Percentiles rank a stretch among this genome's conserved stretches.
These are phyloP conservation scores for Eleusine coracana DNA, from an alignment of 176 grass and related monocot genomes.

Conservation along the genomic window DNA sequence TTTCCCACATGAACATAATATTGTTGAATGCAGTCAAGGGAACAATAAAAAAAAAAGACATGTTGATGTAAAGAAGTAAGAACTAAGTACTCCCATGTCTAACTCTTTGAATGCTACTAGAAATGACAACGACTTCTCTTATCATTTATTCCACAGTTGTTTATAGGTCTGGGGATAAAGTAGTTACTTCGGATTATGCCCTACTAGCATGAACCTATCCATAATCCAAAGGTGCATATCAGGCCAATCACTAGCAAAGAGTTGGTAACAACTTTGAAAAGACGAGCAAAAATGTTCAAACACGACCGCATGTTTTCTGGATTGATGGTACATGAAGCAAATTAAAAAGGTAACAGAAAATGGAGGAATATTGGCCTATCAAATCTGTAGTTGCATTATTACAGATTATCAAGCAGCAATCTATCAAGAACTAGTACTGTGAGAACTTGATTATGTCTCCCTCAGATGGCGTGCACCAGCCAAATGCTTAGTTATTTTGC, in stretches of 20 bases:
- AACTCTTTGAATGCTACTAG: no score
- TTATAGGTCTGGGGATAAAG: no score
- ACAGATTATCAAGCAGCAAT: neutral
- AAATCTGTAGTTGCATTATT: neutral
- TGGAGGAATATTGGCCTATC: neutral
- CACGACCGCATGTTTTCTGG: neutral
- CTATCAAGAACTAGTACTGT: constrained; percentile 17
- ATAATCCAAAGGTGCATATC: neutral
- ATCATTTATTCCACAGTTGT: neutral
- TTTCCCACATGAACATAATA: neutral
- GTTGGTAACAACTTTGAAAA: neutral
- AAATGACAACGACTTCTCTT: neutral
- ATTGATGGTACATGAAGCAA: no score
- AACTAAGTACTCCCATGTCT: no score
- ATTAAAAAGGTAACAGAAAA: neutral
- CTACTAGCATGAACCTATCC: neutral
- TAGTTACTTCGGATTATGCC: no score
- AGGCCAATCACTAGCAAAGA: neutral
- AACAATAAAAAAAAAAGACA: neutral
- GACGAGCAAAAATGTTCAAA: neutral
- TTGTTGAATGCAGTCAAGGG: neutral
- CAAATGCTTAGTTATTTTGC: constrained; percentile 17
- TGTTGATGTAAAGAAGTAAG: no score
- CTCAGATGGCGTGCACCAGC: neutral
- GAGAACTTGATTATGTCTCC: neutral